A percentile compares a stretch with the other conserved stretches of the same genome.
Evolutionary conservation across 2,329 filamentous ascomycete genomes (phyloP).

Genomic region (Diaporthe ilicicola): DNA sequence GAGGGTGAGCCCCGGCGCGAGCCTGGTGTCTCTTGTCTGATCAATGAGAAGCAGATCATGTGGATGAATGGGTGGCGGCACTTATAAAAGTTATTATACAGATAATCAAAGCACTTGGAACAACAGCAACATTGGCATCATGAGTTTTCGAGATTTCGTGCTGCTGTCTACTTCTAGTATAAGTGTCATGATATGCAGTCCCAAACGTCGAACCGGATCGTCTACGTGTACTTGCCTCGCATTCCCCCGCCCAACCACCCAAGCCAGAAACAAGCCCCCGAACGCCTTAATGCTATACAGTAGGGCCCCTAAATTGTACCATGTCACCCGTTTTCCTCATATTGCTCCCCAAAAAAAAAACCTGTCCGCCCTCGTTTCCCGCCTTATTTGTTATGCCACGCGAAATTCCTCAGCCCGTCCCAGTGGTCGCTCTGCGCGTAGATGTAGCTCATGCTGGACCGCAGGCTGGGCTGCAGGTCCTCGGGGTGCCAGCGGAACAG

Average conservation of each 20-base stretch:
- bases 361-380: background rate
- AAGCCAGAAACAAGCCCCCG: conserved; percentile 15
- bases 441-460: conserved; percentile 98
- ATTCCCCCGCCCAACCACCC: background rate
- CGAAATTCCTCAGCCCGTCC: conserved; percentile 84
- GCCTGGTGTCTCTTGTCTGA: conserved; percentile 58
- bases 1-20: conserved; percentile 46
- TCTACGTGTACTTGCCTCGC: background rate
- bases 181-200: background rate
- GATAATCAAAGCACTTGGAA: background rate
- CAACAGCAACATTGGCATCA: background rate
- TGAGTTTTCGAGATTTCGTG: background rate
- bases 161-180: conserved; percentile 6
- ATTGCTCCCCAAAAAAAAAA: no score
- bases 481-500: conserved; percentile 92
- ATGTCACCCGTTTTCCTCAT: background rate
- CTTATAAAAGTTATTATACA: conserved; percentile 44
- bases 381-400: conserved; percentile 80
- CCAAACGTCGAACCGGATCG: background rate
- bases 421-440: conserved; percentile 90
- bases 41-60: conserved; percentile 69
- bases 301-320: background rate
- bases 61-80: conserved; percentile 67
- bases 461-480: conserved; percentile 87
- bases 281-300: conserved; percentile 9